phyloP scores from a whole-genome alignment of 306 rosid species.

The Cucumis hystrix region DNA sequence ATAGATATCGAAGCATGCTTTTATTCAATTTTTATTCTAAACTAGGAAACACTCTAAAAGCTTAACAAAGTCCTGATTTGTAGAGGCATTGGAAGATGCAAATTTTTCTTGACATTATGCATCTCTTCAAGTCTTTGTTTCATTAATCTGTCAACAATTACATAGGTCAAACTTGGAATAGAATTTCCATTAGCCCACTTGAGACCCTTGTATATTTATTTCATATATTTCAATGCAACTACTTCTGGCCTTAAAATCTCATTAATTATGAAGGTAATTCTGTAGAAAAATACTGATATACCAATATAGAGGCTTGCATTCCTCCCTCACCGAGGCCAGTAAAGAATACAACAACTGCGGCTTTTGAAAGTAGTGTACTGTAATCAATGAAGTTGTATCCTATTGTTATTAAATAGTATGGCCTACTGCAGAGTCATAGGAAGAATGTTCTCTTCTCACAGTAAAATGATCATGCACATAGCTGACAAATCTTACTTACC shows the following conservation, averaged over 20 bases:
- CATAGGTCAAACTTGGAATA: background rate
- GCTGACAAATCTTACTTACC: slow-evolving; percentile 24
- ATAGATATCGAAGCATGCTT: background rate
- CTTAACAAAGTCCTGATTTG: background rate
- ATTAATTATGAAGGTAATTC: background rate
- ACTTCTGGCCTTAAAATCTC: background rate
- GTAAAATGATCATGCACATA: background rate
- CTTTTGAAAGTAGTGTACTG: slow-evolving; percentile 70
- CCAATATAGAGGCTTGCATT: slow-evolving; percentile 45
- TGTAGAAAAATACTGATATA: slow-evolving; percentile 12
- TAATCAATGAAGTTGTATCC: slow-evolving; percentile 6
- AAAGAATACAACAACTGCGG: slow-evolving; percentile 55
- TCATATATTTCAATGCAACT: background rate
- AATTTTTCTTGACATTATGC: background rate
- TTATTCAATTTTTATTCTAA: no score
- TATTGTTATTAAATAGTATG: background rate
- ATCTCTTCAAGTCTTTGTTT: background rate
- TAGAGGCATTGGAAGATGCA: background rate
- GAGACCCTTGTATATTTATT: background rate
- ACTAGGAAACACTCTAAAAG: background rate
- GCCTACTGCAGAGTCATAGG: background rate
- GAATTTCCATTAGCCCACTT: background rate
- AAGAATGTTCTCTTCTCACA: background rate
- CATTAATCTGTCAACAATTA: background rate
- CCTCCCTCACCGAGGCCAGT: slow-evolving; percentile 73